These are phyloP conservation scores for Phytophthora agathidicida DNA, from an alignment of 352 stramenopile species.

Conservation along the genomic window DNA sequence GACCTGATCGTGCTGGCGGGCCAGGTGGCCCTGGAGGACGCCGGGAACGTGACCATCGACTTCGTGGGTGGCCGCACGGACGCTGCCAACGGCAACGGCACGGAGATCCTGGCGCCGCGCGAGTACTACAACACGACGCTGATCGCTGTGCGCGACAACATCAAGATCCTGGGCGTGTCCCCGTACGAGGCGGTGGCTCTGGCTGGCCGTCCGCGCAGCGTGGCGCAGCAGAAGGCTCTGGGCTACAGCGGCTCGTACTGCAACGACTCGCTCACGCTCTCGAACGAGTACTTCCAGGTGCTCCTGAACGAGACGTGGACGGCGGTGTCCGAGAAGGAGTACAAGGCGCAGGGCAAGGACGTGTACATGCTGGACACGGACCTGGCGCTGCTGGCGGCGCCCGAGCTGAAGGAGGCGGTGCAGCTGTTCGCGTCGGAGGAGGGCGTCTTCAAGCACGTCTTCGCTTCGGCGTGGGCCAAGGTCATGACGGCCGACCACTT, in stretches of 20 bases:
- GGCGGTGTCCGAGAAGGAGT: slow-evolving; percentile 25
- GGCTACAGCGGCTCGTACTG: slow-evolving; percentile 90
- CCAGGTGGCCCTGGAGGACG: slow-evolving; percentile 42
- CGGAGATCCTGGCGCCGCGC: slow-evolving; percentile 88
- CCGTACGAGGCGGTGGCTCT: slow-evolving; percentile 95
- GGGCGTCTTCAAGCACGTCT: slow-evolving; percentile 27
- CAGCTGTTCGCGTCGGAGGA: slow-evolving; percentile 23
- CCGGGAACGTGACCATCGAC: slow-evolving; percentile 20
- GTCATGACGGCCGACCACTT: slow-evolving; percentile 36
- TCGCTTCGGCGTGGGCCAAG: slow-evolving; percentile 28
- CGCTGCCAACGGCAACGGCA: slow-evolving; percentile 67
- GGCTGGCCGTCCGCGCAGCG: slow-evolving; percentile 87
- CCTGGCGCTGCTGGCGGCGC: slow-evolving; percentile 26
- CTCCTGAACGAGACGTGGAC: slow-evolving; percentile 33
- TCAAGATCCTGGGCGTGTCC: slow-evolving; percentile 92
- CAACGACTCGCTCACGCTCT: slow-evolving; percentile 76
- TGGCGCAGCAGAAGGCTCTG: slow-evolving; percentile 86
- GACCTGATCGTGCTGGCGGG: slow-evolving; percentile 93
- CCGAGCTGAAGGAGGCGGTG: slow-evolving; percentile 27
- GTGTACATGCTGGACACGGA: slow-evolving; percentile 38
- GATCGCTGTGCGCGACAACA: slow-evolving; percentile 91
- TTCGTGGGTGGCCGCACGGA: slow-evolving; percentile 62
- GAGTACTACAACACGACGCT: slow-evolving; percentile 80
- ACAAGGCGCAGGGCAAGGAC: slow-evolving; percentile 30
- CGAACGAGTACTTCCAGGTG: slow-evolving; percentile 53